A percentile compares a stretch with the other conserved stretches of the same genome.
Conservation (phyloP, 164 flowering plant species). For the Tetracentron sinense region DNA sequence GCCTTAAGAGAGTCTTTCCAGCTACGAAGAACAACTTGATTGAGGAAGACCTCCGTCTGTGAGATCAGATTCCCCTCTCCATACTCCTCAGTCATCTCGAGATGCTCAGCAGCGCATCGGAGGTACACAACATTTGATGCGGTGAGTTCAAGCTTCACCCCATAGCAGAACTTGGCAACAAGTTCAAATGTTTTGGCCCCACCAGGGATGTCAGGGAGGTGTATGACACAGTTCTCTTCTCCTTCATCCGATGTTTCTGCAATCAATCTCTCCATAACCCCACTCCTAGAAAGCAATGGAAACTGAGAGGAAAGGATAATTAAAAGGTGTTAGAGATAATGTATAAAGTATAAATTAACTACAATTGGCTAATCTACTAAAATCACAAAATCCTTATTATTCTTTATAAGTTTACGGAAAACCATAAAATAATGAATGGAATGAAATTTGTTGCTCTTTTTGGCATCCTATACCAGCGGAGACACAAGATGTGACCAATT, state of each 20-base stretch:
- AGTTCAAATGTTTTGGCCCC: conserved; percentile 85
- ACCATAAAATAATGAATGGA: no score
- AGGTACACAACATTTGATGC: conserved; percentile 84
- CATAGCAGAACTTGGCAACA: conserved; percentile 90
- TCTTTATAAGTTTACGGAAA: no score
- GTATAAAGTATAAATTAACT: neutral
- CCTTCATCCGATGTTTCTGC: conserved; percentile 58
- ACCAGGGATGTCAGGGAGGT: conserved; percentile 65
- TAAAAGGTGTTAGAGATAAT: neutral
- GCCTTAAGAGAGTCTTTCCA: conserved; percentile 90
- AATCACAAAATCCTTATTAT: neutral
- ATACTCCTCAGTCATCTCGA: conserved; percentile 88
- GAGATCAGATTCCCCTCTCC: conserved; percentile 76
- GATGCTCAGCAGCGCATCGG: conserved; percentile 78
- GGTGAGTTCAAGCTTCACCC: conserved; percentile 85
- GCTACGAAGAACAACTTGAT: conserved; percentile 61
- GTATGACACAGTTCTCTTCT: conserved; percentile 53
- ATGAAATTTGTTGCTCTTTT: no score
- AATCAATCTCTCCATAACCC: conserved; percentile 68
- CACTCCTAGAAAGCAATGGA: conserved; percentile 90
- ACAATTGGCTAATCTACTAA: neutral
- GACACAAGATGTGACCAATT: no score
- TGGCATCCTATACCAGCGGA: no score
- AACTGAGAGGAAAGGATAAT: conserved; percentile 49
- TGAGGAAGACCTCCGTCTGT: conserved; percentile 81